A percentile compares a stretch with the other conserved stretches of the same genome.
Conservation (phyloP, 148 eudicot genomes). For the Simmondsia chinensis region DNA sequence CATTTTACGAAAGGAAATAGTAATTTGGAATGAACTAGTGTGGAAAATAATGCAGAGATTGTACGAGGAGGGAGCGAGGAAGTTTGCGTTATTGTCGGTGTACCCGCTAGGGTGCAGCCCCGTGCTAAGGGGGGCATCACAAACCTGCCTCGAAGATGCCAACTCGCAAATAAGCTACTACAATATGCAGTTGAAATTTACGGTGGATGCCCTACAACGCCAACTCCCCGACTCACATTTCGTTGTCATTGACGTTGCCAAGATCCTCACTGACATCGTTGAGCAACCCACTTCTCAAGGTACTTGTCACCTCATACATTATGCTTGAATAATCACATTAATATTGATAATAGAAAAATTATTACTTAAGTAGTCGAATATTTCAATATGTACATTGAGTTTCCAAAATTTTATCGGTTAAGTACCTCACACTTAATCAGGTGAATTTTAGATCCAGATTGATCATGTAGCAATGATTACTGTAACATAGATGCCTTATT, state of each 20-base stretch:
- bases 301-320: not conserved
- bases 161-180: not conserved
- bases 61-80: conserved; percentile 22
- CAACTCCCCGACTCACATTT: conserved; percentile 14
- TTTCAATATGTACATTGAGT: no score
- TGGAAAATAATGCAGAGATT: conserved; percentile 15
- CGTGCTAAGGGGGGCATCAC: not conserved
- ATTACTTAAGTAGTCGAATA: no score
- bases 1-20: not conserved
- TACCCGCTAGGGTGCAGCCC: conserved; percentile 32
- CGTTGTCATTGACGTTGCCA: conserved; percentile 17
- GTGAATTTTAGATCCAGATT: no score
- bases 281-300: conserved; percentile 15
- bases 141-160: no score
- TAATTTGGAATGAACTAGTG: no score
- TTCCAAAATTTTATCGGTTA: no score
- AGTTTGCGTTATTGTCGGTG: conserved; percentile 14
- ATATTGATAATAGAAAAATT: no score
- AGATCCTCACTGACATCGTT: conserved; percentile 21
- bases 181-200: conserved; percentile 6
- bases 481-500: no score
- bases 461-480: no score
- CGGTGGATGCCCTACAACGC: conserved; percentile 12
- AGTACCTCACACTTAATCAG: no score
- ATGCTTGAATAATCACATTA: no score